Evolutionary conservation across 2,329 filamentous ascomycete species (phyloP).

Genomic region (Keithomyces neogunnii): DNA sequence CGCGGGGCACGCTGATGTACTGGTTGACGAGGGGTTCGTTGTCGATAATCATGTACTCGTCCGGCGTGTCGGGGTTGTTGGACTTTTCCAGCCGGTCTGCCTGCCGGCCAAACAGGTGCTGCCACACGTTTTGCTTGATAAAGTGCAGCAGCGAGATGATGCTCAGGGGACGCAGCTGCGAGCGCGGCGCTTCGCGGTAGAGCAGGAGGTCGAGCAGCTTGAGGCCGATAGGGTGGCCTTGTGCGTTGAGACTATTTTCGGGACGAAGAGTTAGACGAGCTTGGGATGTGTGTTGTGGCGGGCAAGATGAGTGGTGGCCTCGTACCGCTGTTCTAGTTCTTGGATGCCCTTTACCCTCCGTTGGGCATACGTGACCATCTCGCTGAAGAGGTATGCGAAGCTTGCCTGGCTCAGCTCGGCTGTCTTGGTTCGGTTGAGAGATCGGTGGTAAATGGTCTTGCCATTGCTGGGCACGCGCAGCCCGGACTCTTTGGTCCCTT

Average conservation of each 20-base stretch:
- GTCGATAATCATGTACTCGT: constrained; percentile 99
- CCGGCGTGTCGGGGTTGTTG: constrained; percentile 69
- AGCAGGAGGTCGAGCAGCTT: constrained; percentile 93
- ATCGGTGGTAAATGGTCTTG: constrained; percentile 97
- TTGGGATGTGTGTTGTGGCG: not conserved
- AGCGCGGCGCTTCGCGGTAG: constrained; percentile 65
- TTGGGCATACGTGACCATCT: constrained; percentile 96
- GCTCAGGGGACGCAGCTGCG: constrained; percentile 70
- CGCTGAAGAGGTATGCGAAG: constrained; percentile 92
- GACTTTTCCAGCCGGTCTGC: constrained; percentile 91
- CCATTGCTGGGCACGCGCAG: constrained; percentile 85
- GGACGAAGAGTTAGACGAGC: not conserved
- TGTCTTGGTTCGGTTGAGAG: constrained; percentile 81
- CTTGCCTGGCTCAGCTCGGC: constrained; percentile 85
- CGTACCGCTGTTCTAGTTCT: constrained; percentile 84
- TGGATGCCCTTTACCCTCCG: constrained; percentile 83
- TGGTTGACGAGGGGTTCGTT: constrained; percentile 95
- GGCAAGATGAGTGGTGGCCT: not conserved
- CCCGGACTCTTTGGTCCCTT: constrained; percentile 44
- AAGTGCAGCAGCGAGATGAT: constrained; percentile 91
- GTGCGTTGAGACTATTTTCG: constrained; percentile 63
- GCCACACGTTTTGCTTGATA: constrained; percentile 87
- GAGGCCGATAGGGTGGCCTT: constrained; percentile 89
- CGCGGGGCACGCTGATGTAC: constrained; percentile 85
- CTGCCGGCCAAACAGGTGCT: constrained; percentile 81